Evolutionary conservation across 495 filamentous ascomycete genomes (phyloP).

Genomic region (Bacidia rubella): DNA sequence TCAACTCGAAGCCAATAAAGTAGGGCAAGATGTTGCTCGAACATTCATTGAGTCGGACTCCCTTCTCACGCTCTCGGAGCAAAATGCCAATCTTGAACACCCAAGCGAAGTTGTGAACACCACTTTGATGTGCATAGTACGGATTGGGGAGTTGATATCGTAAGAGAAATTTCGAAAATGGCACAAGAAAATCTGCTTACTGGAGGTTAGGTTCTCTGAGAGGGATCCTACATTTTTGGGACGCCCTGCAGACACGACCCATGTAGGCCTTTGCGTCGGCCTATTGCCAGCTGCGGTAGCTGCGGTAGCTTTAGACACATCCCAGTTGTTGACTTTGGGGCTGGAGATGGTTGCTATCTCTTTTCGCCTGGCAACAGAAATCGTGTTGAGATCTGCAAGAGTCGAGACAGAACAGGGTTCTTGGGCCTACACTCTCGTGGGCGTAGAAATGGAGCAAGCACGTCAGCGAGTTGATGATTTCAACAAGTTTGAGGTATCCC

Average conservation of each 20-base stretch:
- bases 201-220: constrained; percentile 9
- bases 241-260: background rate
- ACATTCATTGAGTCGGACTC: constrained; percentile 7
- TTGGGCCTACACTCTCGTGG: constrained; percentile 14
- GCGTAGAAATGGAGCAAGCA: background rate
- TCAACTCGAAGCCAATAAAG: constrained; percentile 10
- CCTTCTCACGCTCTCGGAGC: constrained; percentile 10
- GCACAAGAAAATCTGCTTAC: background rate
- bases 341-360: constrained; percentile 10
- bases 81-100: constrained; percentile 4
- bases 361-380: constrained; percentile 6
- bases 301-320: background rate
- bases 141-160: constrained; percentile 11
- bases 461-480: constrained; percentile 8
- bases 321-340: constrained; percentile 6
- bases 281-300: constrained; percentile 15
- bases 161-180: background rate
- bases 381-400: constrained; percentile 1
- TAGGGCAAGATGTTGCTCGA: constrained; percentile 1
- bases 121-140: constrained; percentile 7
- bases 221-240: constrained; percentile 9
- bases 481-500: constrained; percentile 7
- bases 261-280: constrained; percentile 14
- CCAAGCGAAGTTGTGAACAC: constrained; percentile 8
- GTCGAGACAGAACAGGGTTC: constrained; percentile 7